Percentiles rank a stretch among this genome's conserved stretches.
phyloP scores from a whole-genome alignment of 495 filamentous ascomycete genomes.

The Aspergillus nanangensis region DNA sequence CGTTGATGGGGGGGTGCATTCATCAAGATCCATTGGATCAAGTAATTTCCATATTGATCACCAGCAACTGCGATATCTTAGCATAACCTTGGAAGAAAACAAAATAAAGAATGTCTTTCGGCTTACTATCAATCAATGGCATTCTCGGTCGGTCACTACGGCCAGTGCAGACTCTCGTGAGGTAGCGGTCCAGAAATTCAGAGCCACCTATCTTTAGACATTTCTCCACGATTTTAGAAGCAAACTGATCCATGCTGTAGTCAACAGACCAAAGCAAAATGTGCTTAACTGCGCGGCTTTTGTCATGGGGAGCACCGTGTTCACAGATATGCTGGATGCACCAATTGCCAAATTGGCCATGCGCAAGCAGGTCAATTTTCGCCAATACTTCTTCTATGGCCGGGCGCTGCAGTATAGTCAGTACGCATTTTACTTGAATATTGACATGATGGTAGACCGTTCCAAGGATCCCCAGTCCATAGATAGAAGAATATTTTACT shows the following conservation, averaged over 20 bases:
- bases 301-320: constrained; percentile 87
- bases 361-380: constrained; percentile 91
- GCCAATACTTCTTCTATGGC: constrained; percentile 94
- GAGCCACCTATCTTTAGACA: constrained; percentile 93
- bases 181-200: constrained; percentile 89
- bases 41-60: constrained; percentile 97
- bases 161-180: constrained; percentile 88
- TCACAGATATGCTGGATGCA: constrained; percentile 99
- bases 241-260: constrained; percentile 99
- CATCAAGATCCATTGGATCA: constrained; percentile 94
- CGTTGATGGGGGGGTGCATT: constrained; percentile 82
- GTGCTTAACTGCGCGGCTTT: constrained; percentile 89
- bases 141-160: constrained; percentile 89
- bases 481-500: too few species aligned
- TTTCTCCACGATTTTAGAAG: constrained; percentile 98
- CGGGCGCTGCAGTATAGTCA: constrained; percentile 75
- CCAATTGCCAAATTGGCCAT: constrained; percentile 99
- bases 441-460: too few species aligned
- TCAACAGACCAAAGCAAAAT: constrained; percentile 88
- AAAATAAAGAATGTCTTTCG: constrained; percentile 8
- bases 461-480: too few species aligned
- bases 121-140: constrained; percentile 90
- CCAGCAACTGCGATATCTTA: constrained; percentile 65
- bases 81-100: background rate
- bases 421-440: too few species aligned